phyloP scores from a whole-genome alignment of 352 stramenopile species.

The Phytophthora ramorum region DNA sequence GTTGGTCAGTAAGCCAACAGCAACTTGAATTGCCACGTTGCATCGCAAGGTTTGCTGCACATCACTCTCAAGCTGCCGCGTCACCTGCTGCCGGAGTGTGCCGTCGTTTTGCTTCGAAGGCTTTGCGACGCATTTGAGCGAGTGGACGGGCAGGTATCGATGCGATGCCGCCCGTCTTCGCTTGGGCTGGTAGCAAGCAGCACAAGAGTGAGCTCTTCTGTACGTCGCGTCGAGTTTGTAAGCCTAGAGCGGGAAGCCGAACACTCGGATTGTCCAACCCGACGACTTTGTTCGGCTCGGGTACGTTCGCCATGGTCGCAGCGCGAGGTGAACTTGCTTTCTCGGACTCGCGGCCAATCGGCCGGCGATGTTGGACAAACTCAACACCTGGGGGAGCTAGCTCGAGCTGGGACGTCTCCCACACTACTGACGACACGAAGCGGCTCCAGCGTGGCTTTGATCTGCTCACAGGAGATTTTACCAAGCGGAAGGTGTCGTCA shows the following conservation, averaged over 20 bases:
- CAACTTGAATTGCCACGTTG: constrained; percentile 28
- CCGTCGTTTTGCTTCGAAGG: constrained; percentile 3
- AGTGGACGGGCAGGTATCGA: background rate
- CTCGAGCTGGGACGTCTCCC: constrained; percentile 11
- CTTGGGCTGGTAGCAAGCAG: constrained; percentile 37
- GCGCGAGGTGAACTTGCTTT: constrained; percentile 10
- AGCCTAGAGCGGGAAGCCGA: constrained; percentile 2
- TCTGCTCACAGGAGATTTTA: constrained; percentile 11
- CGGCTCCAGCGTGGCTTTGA: constrained; percentile 17
- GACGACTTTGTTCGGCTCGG: background rate
- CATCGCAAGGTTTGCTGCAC: constrained; percentile 16
- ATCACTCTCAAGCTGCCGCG: constrained; percentile 11
- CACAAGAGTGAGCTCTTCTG: constrained; percentile 29
- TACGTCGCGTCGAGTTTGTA: background rate
- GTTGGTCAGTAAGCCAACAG: constrained; percentile 14
- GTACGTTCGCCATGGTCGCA: background rate
- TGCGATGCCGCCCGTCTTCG: constrained; percentile 1
- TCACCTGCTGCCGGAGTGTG: background rate
- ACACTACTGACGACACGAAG: constrained; percentile 18
- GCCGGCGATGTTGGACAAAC: constrained; percentile 14
- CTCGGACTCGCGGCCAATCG: background rate
- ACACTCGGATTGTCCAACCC: background rate
- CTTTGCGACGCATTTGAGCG: background rate
- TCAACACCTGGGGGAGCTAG: constrained; percentile 24
- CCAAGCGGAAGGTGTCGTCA: background rate